Evolutionary conservation across 345 rosid species (phyloP).

Genomic region (Salix viminalis): DNA sequence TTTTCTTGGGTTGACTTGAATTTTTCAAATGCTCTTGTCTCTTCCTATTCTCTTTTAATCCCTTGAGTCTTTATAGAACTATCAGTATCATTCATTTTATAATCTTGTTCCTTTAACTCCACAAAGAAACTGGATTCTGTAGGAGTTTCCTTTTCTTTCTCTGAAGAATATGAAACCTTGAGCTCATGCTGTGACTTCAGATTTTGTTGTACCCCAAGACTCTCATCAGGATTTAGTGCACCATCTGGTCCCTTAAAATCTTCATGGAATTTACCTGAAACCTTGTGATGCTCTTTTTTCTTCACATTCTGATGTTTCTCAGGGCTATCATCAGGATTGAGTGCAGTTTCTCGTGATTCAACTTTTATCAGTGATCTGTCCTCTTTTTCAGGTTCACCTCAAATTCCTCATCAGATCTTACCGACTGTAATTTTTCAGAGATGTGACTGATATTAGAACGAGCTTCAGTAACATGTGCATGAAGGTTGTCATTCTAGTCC

Average conservation of each 20-base stretch:
- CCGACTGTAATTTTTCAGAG: slow-evolving; percentile 46
- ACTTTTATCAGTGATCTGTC: slow-evolving; percentile 18
- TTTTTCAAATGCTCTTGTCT: slow-evolving; percentile 12
- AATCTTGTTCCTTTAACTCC: slow-evolving; percentile 24
- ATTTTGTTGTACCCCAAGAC: background rate
- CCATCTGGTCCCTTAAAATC: background rate
- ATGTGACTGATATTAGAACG: slow-evolving; percentile 40
- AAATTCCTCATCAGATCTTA: slow-evolving; percentile 48
- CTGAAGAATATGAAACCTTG: slow-evolving; percentile 15
- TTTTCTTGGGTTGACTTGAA: slow-evolving; percentile 10
- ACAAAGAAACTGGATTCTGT: background rate
- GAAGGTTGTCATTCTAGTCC: slow-evolving; percentile 48
- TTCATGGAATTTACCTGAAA: background rate
- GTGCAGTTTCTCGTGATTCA: slow-evolving; percentile 7
- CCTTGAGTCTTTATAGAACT: slow-evolving; percentile 8
- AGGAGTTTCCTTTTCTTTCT: slow-evolving; percentile 4
- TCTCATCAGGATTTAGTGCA: background rate
- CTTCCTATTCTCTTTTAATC: slow-evolving; percentile 2
- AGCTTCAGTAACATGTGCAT: slow-evolving; percentile 48
- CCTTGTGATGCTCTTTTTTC: background rate
- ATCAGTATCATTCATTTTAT: slow-evolving; percentile 11
- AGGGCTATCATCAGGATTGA: slow-evolving; percentile 12
- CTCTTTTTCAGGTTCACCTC: slow-evolving; percentile 23
- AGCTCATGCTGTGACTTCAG: slow-evolving; percentile 1
- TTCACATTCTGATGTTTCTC: slow-evolving; percentile 1